Conservation (phyloP, 2,329 filamentous ascomycete genomes). For the Aspergillus hortae region DNA sequence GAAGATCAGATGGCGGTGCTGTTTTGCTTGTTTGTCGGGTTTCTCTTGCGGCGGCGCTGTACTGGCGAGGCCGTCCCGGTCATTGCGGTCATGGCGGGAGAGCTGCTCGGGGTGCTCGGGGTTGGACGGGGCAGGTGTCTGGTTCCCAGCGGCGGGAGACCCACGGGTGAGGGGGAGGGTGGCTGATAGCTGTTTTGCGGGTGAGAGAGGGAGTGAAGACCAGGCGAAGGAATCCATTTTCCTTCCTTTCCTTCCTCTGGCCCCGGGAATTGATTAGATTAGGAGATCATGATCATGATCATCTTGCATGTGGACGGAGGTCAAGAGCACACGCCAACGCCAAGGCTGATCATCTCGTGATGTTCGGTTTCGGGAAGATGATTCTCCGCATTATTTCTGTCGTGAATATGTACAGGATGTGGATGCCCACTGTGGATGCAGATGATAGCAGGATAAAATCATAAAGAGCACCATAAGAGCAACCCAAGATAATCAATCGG, state of each 20-base stretch:
- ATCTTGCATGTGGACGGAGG: not conserved
- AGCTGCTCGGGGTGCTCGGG: constrained; percentile 2
- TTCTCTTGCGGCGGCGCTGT: constrained; percentile 8
- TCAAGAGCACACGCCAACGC: not conserved
- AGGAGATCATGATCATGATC: no score
- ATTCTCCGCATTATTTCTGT: constrained; percentile 1
- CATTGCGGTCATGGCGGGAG: constrained; percentile 7
- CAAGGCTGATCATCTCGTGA: constrained; percentile 4
- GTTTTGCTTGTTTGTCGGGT: constrained; percentile 6
- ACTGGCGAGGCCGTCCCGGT: not conserved
- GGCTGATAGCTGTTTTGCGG: constrained; percentile 16
- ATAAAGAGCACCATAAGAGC: no score
- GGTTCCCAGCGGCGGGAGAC: constrained; percentile 13
- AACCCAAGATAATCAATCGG: no score
- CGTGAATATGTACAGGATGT: not conserved
- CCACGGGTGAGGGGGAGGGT: constrained; percentile 23
- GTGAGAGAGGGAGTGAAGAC: constrained; percentile 7
- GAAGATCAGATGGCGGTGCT: constrained; percentile 16
- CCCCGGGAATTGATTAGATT: no score
- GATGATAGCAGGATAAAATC: no score
- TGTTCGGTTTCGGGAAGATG: not conserved
- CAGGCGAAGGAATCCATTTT: not conserved
- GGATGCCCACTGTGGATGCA: no score
- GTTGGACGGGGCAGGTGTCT: constrained; percentile 15
- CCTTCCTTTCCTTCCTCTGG: not conserved